These are phyloP conservation scores for Lizanozyma gosingica DNA, from an alignment of 1,139 yeast species.

Conservation along the genomic window DNA sequence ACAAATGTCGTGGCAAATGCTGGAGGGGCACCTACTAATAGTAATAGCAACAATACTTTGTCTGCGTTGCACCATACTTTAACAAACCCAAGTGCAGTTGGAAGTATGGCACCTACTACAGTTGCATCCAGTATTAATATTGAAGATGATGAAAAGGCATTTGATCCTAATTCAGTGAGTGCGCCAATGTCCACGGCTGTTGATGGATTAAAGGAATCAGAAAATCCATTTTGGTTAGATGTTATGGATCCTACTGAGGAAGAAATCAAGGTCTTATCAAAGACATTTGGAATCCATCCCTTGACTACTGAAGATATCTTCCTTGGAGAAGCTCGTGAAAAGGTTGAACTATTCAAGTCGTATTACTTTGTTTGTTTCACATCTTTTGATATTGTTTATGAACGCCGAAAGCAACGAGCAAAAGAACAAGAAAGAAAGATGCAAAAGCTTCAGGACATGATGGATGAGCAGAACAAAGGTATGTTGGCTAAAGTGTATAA, in stretches of 20 bases:
- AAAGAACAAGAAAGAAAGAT: slow-evolving; percentile 14
- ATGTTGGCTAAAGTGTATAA: neutral
- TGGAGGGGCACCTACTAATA: neutral
- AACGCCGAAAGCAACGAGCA: slow-evolving; percentile 38
- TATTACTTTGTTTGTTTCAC: slow-evolving; percentile 92
- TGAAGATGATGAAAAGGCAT: neutral
- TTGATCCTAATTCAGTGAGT: slow-evolving; percentile 4
- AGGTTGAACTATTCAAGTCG: slow-evolving; percentile 82
- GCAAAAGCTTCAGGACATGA: neutral
- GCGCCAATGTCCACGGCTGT: slow-evolving; percentile 24
- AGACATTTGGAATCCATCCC: slow-evolving; percentile 92
- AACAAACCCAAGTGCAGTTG: neutral
- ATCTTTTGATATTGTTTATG: slow-evolving; percentile 81
- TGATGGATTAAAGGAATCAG: slow-evolving; percentile 8
- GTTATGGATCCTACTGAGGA: slow-evolving; percentile 90
- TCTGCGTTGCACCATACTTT: neutral
- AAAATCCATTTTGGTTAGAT: slow-evolving; percentile 80
- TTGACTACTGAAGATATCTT: slow-evolving; percentile 93
- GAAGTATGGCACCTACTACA: neutral
- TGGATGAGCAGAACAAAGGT: neutral
- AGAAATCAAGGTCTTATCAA: slow-evolving; percentile 88
- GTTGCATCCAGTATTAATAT: neutral
- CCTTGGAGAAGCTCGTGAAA: slow-evolving; percentile 89
- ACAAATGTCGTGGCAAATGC: neutral
- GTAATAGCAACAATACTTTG: too few species aligned